A percentile compares a stretch with the other conserved stretches of the same genome.
Evolutionary conservation across 2,329 filamentous ascomycete species (phyloP).

Genomic region (Aspergillus ustus): DNA sequence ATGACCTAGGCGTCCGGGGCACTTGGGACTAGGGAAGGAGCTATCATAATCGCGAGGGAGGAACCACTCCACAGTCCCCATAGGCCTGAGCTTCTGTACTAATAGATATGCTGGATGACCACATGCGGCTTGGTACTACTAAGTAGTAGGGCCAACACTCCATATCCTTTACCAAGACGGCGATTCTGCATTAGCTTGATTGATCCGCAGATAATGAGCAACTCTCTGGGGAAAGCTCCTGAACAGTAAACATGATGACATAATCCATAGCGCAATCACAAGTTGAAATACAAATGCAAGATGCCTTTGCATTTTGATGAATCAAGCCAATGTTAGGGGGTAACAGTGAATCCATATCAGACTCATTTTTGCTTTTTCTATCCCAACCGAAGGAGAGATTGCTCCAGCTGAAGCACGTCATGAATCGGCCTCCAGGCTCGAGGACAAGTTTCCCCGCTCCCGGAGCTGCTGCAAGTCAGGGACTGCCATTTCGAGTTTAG

Average conservation of each 20-base stretch:
- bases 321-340: background rate
- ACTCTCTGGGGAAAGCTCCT: background rate
- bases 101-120: background rate
- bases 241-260: constrained; percentile 3
- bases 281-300: background rate
- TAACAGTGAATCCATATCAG: background rate
- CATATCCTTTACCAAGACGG: background rate
- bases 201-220: background rate
- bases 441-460: constrained; percentile 22
- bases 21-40: constrained; percentile 1
- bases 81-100: background rate
- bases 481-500: constrained; percentile 29
- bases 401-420: background rate
- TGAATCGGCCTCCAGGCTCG: background rate
- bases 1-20: background rate
- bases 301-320: background rate
- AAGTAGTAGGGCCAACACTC: background rate
- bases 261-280: background rate
- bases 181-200: background rate
- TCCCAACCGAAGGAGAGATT: background rate
- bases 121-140: background rate
- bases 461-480: constrained; percentile 21
- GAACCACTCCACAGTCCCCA: background rate
- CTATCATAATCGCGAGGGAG: constrained; percentile 1
- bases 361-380: background rate